Percentiles rank a stretch among this genome's conserved stretches.
Evolutionary conservation across 2,329 filamentous ascomycete species (phyloP).

Genomic region (Claviceps arundinis): DNA sequence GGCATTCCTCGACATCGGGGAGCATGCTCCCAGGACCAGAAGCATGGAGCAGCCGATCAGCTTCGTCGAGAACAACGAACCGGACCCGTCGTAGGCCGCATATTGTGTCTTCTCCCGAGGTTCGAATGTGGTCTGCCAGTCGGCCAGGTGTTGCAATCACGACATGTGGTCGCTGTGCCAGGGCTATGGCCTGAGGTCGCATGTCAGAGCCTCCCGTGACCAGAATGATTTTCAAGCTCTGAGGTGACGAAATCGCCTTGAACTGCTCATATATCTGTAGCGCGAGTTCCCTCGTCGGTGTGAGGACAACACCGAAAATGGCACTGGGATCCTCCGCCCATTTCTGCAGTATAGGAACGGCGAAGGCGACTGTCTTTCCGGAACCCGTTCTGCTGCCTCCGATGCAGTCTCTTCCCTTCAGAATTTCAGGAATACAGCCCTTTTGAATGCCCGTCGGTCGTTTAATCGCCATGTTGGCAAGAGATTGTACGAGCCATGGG

Average conservation of each 20-base stretch:
- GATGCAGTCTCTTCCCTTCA: conserved; percentile 86
- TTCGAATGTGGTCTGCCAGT: conserved; percentile 84
- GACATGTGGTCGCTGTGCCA: conserved; percentile 72
- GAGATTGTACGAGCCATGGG: conserved; percentile 78
- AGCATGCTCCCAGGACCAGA: conserved; percentile 74
- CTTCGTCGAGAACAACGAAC: conserved; percentile 90
- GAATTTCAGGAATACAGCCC: conserved; percentile 81
- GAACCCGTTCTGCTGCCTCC: conserved; percentile 90
- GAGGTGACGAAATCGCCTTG: conserved; percentile 78
- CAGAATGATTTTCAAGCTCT: conserved; percentile 77
- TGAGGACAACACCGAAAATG: conserved; percentile 81
- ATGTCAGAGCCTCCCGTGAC: conserved; percentile 90
- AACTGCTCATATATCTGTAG: conserved; percentile 95
- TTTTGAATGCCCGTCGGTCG: conserved; percentile 87
- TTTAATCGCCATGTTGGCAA: conserved; percentile 66
- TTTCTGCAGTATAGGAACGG: conserved; percentile 83
- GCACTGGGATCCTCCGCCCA: conserved; percentile 88
- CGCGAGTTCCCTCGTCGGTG: conserved; percentile 81
- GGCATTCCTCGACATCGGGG: conserved; percentile 81
- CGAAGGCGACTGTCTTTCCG: conserved; percentile 93
- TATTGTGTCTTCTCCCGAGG: conserved; percentile 82
- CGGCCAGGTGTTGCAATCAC: conserved; percentile 91
- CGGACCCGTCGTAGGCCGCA: conserved; percentile 65
- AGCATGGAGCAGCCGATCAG: conserved; percentile 71
- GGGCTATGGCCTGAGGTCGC: conserved; percentile 73